A percentile compares a stretch with the other conserved stretches of the same genome.
Conservation (phyloP, 2,329 filamentous ascomycete species). For the Berkeleyomyces basicola region DNA sequence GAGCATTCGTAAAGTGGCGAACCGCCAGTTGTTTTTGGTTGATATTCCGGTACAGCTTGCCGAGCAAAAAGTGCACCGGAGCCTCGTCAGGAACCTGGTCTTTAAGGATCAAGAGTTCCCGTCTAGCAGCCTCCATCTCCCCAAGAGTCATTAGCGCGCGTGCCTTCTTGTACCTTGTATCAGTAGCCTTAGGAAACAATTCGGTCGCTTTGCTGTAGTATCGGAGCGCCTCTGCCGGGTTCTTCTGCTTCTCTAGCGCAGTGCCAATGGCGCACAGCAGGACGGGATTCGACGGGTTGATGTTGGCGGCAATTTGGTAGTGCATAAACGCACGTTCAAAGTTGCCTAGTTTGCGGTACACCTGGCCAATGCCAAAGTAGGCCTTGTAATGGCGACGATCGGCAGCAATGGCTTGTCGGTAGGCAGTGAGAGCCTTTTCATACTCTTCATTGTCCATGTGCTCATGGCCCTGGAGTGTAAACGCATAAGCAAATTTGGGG, state of each 20-base stretch:
- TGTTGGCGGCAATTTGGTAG: slow-evolving; percentile 70
- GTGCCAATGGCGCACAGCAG: slow-evolving; percentile 84
- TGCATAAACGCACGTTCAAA: slow-evolving; percentile 84
- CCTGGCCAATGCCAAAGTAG: slow-evolving; percentile 78
- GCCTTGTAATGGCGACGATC: slow-evolving; percentile 91
- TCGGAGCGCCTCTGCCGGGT: slow-evolving; percentile 58
- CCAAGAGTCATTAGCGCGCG: slow-evolving; percentile 64
- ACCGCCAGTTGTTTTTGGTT: slow-evolving; percentile 67
- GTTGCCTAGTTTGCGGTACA: slow-evolving; percentile 81
- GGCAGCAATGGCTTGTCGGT: slow-evolving; percentile 69
- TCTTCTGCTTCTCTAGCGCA: slow-evolving; percentile 76
- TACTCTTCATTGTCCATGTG: slow-evolving; percentile 94
- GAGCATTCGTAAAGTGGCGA: slow-evolving; percentile 80
- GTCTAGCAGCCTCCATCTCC: slow-evolving; percentile 54
- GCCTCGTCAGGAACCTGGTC: slow-evolving; percentile 87
- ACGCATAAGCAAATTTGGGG: slow-evolving; percentile 83
- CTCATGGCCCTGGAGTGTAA: slow-evolving; percentile 89
- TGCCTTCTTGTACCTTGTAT: slow-evolving; percentile 87
- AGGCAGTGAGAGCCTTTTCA: slow-evolving; percentile 79
- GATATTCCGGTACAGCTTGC: slow-evolving; percentile 60
- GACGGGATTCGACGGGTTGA: slow-evolving; percentile 89
- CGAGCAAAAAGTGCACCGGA: slow-evolving; percentile 88
- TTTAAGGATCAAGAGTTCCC: slow-evolving; percentile 74
- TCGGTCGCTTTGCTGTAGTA: slow-evolving; percentile 73
- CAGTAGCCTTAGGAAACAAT: slow-evolving; percentile 61